Evolutionary conservation across 306 rosid genomes (phyloP).

Genomic region (Dalbergia cochinchinensis): DNA sequence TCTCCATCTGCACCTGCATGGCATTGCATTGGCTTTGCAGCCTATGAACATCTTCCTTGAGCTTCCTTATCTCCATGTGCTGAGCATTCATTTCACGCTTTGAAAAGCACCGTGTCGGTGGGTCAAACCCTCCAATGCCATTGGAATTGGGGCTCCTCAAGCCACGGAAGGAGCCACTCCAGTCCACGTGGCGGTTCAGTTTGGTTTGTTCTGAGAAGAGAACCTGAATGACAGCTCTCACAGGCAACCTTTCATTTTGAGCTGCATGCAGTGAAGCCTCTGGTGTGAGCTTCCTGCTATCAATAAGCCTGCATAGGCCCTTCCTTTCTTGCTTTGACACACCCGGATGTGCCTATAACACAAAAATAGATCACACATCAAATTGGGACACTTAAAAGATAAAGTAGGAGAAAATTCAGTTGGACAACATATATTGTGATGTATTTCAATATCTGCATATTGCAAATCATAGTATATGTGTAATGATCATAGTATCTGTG

Average conservation of each 20-base stretch:
- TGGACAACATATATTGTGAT: no score
- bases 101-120: conserved; percentile 59
- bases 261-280: conserved; percentile 95
- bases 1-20: conserved; percentile 80
- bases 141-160: conserved; percentile 71
- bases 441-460: neutral
- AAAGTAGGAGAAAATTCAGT: no score
- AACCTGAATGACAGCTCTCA: conserved; percentile 90
- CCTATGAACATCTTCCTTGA: conserved; percentile 78
- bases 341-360: conserved; percentile 78
- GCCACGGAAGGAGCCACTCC: conserved; percentile 78
- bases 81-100: conserved; percentile 74
- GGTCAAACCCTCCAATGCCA: conserved; percentile 44
- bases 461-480: no score
- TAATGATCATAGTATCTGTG: no score
- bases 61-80: conserved; percentile 73
- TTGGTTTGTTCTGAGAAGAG: conserved; percentile 81
- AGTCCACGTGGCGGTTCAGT: conserved; percentile 63
- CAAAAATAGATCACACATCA: neutral
- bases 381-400: no score
- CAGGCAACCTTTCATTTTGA: conserved; percentile 91
- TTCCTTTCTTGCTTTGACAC: conserved; percentile 83
- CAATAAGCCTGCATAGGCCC: conserved; percentile 75
- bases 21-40: conserved; percentile 73
- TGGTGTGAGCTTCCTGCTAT: conserved; percentile 79